These are phyloP conservation scores for Cladophialophora yegresii DNA, from an alignment of 2,329 filamentous ascomycete genomes.

Conservation along the genomic window DNA sequence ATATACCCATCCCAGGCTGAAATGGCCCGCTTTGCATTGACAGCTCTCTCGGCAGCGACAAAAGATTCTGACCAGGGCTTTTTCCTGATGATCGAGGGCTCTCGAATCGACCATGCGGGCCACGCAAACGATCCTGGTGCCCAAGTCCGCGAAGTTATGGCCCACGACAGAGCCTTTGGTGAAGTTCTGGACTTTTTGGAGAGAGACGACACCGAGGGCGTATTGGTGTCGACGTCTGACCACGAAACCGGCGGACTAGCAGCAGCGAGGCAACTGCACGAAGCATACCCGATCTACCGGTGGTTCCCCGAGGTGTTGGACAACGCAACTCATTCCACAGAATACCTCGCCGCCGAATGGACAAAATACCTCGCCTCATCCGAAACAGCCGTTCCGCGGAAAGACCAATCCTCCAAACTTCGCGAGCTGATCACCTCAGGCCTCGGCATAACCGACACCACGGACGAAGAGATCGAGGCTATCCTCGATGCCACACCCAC, in stretches of 20 bases:
- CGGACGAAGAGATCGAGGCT: conserved; percentile 67
- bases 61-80: conserved; percentile 85
- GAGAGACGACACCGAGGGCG: conserved; percentile 65
- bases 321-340: conserved; percentile 73
- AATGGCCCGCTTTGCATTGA: conserved; percentile 82
- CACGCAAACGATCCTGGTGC: conserved; percentile 81
- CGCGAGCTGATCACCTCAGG: conserved; percentile 64
- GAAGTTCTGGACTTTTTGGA: conserved; percentile 83
- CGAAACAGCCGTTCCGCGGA: conserved; percentile 22
- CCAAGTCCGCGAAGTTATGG: conserved; percentile 89
- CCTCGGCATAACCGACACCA: conserved; percentile 75
- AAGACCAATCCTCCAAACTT: conserved; percentile 29
- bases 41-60: conserved; percentile 77
- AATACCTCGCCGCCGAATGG: conserved; percentile 68
- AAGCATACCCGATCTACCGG: conserved; percentile 65
- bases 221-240: conserved; percentile 88
- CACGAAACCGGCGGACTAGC: conserved; percentile 93
- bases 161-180: conserved; percentile 84
- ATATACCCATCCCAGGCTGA: conserved; percentile 86
- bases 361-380: conserved; percentile 55
- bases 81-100: conserved; percentile 98
- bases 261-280: conserved; percentile 70
- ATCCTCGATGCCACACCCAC: conserved; percentile 61
- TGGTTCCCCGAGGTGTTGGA: conserved; percentile 85
- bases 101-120: conserved; percentile 92